Evolutionary conservation across 139 green algal genomes (phyloP), one percentile per base, ranked within the genome.

Genomic region (Spirogloea muscicola): DNA sequence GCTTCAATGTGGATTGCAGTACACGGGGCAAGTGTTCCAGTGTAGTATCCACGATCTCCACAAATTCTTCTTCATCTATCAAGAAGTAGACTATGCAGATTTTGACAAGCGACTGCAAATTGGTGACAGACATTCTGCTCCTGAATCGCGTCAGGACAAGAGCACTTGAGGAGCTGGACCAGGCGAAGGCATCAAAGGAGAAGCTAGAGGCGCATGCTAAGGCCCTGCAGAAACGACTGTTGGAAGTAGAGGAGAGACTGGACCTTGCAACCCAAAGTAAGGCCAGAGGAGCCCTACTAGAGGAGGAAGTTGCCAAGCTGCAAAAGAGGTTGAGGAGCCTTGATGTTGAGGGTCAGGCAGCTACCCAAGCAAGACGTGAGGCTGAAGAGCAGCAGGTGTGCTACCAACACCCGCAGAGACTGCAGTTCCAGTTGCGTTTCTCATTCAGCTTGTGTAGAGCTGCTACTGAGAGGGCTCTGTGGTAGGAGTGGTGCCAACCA

Each of bases 121-220:
- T 73, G 55, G 25, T 27, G 3, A 34, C 72, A 80, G 72, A 80
- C 72, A 80, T 80, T 21, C 65, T 80, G 52, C 27, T 80, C 5
- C 72, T 80, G 36, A 80, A 80, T 51, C 42, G 72, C 1, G 72
- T 80, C 49, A 46, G 72, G n/a, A 63, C 49, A 36, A 62, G 72
- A 25, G 64, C 72, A 31, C 34, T 80, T 40, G 72, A 78, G 57
- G 72, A 80, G 33, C 61, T 74, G 46, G 70, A 79, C 2, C 29
- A 64, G 0, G 44, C 64, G 41, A 40, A 43, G 34, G 10, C 18
- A 34, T 21, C 66, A 38, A 77, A 77, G 38, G 29, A 78, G 33
- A 9, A 9, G 33, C 49, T 77, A 3, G 41, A 77, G 34, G 42
- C 39, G 18, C 63, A 80, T 49, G 21, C 57, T 36, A 46, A 78